These are phyloP conservation scores for Nematodospora valgi DNA, from an alignment of 805 yeast species.

Conservation along the genomic window DNA sequence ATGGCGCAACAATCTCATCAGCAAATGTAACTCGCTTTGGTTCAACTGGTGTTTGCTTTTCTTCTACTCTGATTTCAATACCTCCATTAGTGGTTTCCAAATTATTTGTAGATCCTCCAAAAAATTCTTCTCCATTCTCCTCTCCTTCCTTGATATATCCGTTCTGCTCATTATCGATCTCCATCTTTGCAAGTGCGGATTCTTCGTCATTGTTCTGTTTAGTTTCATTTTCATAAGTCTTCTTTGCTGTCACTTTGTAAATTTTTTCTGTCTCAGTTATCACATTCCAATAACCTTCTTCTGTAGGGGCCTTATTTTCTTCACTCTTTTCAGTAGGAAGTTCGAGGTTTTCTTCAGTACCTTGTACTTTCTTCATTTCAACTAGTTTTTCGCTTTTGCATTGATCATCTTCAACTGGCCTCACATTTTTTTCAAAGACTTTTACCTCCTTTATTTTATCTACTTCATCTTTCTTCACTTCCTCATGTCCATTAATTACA, in stretches of 20 bases:
- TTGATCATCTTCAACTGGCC: too few species aligned
- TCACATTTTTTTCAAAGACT: constrained; percentile 6
- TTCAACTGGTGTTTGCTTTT: constrained; percentile 1
- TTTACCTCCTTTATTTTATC: constrained; percentile 8
- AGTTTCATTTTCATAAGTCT: constrained; percentile 1
- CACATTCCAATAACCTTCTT: too few species aligned
- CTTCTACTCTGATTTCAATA: neutral
- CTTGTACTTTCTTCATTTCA: constrained; percentile 1
- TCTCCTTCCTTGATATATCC: neutral
- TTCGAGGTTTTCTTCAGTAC: neutral
- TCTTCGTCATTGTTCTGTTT: constrained; percentile 1
- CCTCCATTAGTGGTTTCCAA: constrained; percentile 1
- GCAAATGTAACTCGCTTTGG: constrained; percentile 20
- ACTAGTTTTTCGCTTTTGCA: neutral
- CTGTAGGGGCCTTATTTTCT: neutral
- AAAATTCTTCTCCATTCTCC: constrained; percentile 1
- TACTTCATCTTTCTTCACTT: constrained; percentile 11
- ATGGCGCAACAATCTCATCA: constrained; percentile 13
- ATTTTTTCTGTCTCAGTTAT: neutral
- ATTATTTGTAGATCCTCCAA: neutral
- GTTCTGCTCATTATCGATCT: neutral
- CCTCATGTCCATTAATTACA: constrained; percentile 10
- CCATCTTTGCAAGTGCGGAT: constrained; percentile 2
- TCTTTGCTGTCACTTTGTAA: constrained; percentile 8
- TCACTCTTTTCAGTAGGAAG: constrained; percentile 1